Evolutionary conservation across 495 filamentous ascomycete genomes (phyloP).

Genomic region (Amniculicola lignicola): DNA sequence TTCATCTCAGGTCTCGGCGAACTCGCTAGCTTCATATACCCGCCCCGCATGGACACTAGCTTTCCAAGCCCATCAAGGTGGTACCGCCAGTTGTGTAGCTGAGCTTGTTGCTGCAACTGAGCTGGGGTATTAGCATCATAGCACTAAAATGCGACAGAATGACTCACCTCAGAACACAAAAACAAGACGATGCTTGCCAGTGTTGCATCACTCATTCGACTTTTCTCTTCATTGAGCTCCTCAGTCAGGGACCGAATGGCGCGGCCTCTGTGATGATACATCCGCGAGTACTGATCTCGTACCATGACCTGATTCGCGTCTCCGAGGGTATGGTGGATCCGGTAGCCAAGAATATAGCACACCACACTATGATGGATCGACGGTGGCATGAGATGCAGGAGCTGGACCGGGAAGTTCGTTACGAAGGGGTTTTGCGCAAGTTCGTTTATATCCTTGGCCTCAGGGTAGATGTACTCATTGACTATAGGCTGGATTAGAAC

Average conservation of each 20-base stretch:
- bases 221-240: not conserved
- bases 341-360: conserved; percentile 4
- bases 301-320: not conserved
- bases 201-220: not conserved
- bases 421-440: conserved; percentile 19
- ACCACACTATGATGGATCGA: conserved; percentile 6
- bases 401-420: conserved; percentile 1
- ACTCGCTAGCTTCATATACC: not conserved
- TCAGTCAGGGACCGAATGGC: conserved; percentile 13
- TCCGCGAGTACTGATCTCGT: not conserved
- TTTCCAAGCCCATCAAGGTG: conserved; percentile 4
- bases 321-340: not conserved
- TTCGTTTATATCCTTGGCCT: not conserved
- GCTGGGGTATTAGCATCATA: not conserved
- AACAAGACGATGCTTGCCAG: conserved; percentile 3
- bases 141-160: not conserved
- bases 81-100: not conserved
- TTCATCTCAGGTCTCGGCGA: not conserved
- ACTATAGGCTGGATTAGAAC: not conserved
- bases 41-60: conserved; percentile 16
- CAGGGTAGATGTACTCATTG: conserved; percentile 11
- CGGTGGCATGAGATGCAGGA: conserved; percentile 5
- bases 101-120: conserved; percentile 3
- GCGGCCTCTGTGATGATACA: conserved; percentile 12
- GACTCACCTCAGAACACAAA: conserved; percentile 9